These are phyloP conservation scores for Nannochloropsis gaditana DNA, from an alignment of 108 stramenopile genomes.

Conservation along the genomic window DNA sequence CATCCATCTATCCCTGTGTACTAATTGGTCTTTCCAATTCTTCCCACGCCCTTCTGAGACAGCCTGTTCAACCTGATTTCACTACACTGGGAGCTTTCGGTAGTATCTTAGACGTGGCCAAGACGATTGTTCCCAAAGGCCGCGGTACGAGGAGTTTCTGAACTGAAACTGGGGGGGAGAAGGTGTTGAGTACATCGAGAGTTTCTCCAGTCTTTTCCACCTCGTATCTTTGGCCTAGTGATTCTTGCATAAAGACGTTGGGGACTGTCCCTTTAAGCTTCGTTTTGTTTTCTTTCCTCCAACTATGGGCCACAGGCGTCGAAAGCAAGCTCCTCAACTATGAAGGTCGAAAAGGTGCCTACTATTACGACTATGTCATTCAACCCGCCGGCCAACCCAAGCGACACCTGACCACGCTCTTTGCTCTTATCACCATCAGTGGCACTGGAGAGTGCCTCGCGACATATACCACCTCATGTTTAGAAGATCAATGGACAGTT, in stretches of 20 bases:
- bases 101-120: conserved; percentile 6
- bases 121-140: not conserved
- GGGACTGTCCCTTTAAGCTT: not conserved
- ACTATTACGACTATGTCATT: not conserved
- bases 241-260: too few relatives aligned
- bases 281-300: not conserved
- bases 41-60: not conserved
- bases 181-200: too few relatives aligned
- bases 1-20: not conserved
- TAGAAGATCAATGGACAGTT: conserved; percentile 1
- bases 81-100: not conserved
- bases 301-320: not conserved
- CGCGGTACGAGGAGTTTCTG: not conserved
- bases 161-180: too few relatives aligned
- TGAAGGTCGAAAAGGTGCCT: not conserved
- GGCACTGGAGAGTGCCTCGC: not conserved
- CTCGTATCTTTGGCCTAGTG: too few relatives aligned
- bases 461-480: conserved; percentile 1
- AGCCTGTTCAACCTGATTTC: conserved; percentile 13
- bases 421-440: conserved; percentile 15
- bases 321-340: not conserved
- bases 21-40: not conserved
- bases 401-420: not conserved
- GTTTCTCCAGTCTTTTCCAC: too few relatives aligned
- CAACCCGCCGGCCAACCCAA: not conserved